Conservation (phyloP, 139 green algal genomes). For the Closterium sp. region DNA sequence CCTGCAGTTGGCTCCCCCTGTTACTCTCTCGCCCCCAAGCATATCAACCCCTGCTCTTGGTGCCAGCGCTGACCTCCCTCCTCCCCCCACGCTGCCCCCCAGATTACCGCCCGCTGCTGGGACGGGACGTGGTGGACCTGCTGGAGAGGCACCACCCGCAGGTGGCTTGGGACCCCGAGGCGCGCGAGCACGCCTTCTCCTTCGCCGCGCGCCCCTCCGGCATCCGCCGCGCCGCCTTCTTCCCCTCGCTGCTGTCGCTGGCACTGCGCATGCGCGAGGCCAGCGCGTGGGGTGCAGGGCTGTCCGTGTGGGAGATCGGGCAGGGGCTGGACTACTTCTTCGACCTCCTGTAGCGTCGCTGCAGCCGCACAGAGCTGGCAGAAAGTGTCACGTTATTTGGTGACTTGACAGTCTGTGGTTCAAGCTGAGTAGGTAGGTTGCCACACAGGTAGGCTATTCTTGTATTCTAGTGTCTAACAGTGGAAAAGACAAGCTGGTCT, state of each 20-base stretch:
- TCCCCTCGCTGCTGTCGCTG: slow-evolving; percentile 51
- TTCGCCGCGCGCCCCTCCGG: not conserved
- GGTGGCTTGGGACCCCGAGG: slow-evolving; percentile 27
- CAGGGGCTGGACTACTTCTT: slow-evolving; percentile 57
- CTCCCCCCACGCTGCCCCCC: too few species aligned
- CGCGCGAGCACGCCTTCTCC: slow-evolving; percentile 42
- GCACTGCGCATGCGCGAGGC: slow-evolving; percentile 44
- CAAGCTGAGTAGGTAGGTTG: too few species aligned
- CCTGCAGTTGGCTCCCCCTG: too few species aligned
- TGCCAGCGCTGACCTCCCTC: too few species aligned
- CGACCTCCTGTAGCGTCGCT: slow-evolving; percentile 51
- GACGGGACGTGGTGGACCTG: not conserved
- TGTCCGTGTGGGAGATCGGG: slow-evolving; percentile 56
- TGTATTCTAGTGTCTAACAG: too few species aligned
- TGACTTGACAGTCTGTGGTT: too few species aligned
- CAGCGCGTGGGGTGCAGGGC: slow-evolving; percentile 20
- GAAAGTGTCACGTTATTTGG: too few species aligned
- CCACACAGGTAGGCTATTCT: too few species aligned
- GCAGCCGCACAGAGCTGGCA: too few species aligned
- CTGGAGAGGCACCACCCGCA: slow-evolving; percentile 32
- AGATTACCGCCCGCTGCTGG: not conserved
- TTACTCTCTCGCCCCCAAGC: too few species aligned
- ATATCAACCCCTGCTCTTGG: too few species aligned
- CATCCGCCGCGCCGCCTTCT: slow-evolving; percentile 35
- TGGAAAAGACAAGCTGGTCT: too few species aligned